phyloP scores from a whole-genome alignment of 768 basidiomycete species.

The Xerocomellus intermedius region DNA sequence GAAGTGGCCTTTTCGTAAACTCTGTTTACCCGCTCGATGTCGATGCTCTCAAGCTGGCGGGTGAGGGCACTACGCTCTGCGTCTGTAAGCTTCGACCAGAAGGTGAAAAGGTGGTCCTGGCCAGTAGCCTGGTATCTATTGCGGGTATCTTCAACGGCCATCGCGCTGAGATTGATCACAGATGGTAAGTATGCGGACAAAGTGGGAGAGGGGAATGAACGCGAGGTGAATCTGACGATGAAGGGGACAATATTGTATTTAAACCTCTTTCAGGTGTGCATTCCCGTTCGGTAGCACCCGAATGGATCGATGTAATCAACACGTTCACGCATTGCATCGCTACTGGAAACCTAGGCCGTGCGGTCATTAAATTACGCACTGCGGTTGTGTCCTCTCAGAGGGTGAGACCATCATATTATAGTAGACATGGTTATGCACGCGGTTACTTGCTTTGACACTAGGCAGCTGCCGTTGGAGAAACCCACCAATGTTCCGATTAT shows the following conservation, averaged over 20 bases:
- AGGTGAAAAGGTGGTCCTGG: slow-evolving; percentile 87
- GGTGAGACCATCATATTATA: too few species aligned
- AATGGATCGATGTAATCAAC: too few species aligned
- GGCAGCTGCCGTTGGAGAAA: too few species aligned
- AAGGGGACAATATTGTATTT: slow-evolving; percentile 13
- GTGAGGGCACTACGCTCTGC: slow-evolving; percentile 62
- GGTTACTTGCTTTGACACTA: too few species aligned
- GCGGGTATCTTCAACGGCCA: slow-evolving; percentile 58
- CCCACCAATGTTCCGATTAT: too few species aligned
- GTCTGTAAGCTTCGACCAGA: slow-evolving; percentile 73
- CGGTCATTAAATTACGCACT: neutral
- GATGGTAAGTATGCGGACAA: neutral
- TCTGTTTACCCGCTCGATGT: slow-evolving; percentile 89
- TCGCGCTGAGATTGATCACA: slow-evolving; percentile 20
- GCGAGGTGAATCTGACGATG: neutral
- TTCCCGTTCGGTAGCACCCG: slow-evolving; percentile 22
- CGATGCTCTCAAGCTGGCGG: slow-evolving; percentile 73
- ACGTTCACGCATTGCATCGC: neutral
- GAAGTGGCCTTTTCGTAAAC: slow-evolving; percentile 76
- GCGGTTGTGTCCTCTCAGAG: too few species aligned
- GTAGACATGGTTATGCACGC: too few species aligned
- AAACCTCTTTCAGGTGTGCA: slow-evolving; percentile 2
- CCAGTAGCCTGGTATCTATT: slow-evolving; percentile 72
- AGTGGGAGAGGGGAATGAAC: neutral
- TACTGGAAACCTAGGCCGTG: neutral